These are phyloP conservation scores for Nothopassalora personata DNA, from an alignment of 2,329 filamentous ascomycete species.

Conservation along the genomic window DNA sequence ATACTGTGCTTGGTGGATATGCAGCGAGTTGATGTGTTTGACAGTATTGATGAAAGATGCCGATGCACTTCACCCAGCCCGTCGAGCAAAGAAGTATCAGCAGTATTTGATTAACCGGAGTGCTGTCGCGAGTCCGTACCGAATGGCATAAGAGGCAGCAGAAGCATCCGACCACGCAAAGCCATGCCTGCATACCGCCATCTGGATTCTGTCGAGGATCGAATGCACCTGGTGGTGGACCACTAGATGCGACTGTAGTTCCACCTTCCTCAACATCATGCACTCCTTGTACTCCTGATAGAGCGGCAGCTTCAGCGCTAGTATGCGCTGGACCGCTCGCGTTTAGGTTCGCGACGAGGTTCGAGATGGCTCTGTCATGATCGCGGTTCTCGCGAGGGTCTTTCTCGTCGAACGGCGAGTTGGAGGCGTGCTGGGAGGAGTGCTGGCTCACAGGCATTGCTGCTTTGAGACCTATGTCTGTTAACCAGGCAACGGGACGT, in stretches of 20 bases:
- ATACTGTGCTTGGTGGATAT: constrained; percentile 37
- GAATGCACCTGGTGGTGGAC: constrained; percentile 15
- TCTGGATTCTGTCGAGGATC: constrained; percentile 29
- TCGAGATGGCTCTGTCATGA: not conserved
- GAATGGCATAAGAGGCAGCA: constrained; percentile 37
- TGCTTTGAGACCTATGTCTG: too few relatives aligned
- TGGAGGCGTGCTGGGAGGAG: not conserved
- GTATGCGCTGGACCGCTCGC: not conserved
- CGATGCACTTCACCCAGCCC: constrained; percentile 43
- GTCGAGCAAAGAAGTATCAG: constrained; percentile 17
- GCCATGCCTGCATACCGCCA: constrained; percentile 34
- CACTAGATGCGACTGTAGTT: not conserved
- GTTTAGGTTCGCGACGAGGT: not conserved
- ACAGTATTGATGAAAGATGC: constrained; percentile 46
- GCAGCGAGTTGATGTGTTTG: constrained; percentile 37
- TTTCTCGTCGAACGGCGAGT: not conserved
- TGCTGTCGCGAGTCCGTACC: constrained; percentile 39
- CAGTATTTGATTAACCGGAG: not conserved
- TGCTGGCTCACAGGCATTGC: too few relatives aligned
- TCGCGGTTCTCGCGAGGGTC: not conserved
- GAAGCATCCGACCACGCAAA: constrained; percentile 34
- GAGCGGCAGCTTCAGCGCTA: not conserved
- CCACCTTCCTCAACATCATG: constrained; percentile 8
- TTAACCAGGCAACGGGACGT: constrained; percentile 33
- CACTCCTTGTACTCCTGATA: not conserved